Evolutionary conservation across 176 grass and related monocot genomes (phyloP), one percentile per base, ranked within the genome.

Genomic region (Pontederia crassipes): DNA sequence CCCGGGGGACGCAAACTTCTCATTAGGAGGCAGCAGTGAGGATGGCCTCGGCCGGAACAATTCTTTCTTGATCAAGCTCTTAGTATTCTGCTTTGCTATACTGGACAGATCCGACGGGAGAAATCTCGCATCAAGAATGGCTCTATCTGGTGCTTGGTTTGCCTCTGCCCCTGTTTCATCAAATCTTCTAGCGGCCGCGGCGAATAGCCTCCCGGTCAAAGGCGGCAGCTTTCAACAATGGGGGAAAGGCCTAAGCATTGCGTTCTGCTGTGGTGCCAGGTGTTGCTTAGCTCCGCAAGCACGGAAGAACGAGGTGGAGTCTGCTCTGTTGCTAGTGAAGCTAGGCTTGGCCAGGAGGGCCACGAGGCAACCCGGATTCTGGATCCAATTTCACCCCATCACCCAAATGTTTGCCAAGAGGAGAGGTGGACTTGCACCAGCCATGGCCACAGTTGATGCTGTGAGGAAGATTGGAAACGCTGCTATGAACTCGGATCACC

Each of bases 311-410:
- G 94, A 98, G 79, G 84, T 80, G 11, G 94, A 98, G 56, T 98
- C 94, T 0, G 85, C 85, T 5, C 72, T 98, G 61, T 59, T 93
- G n/a, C 77, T 98, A 48, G 94, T 98, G 3, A 98, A 93, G 56
- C 79, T 98, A 5, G 94, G 94, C 60, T 58, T 98, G 45, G 94
- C 94, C 57, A 98, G 81, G 71, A 83, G 77, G 69, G 74, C 79
- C 8, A 81, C 47, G 62, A 75, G 82, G 18, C 94, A 93, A 63
- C 77, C 88, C 2, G 82, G 94, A 66, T 98, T 81, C 76, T 98
- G 94, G 94, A 79, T 98, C 67, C 88, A 89, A 51, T 86, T 98
- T 71, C 88, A 98, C 64, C 76, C 81, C 0, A 93, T 98, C 65
- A 89, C 94, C 0, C 88, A 89, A 56, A 71, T 86, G 15, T 93